Evolutionary conservation across 805 yeast genomes (phyloP), one percentile per base, ranked within the genome.

Genomic region (Pichia rugopelliculosa): DNA sequence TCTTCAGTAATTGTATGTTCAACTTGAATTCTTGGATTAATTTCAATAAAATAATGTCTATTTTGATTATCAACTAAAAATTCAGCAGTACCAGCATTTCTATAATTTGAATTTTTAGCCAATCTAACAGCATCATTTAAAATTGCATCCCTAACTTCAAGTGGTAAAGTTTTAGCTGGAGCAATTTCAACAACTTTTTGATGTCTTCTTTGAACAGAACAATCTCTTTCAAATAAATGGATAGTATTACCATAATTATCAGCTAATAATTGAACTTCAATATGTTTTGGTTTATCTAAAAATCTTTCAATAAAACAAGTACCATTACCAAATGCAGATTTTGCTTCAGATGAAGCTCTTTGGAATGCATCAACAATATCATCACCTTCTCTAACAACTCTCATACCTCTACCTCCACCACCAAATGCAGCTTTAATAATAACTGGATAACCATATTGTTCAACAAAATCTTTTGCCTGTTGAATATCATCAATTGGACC

Each of bases 371-470:
- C 97, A 41, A 65, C 83, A 50, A 91, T 79, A 66, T 83, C 87
- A 59, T 93, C 99, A 59, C 96, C 97, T 69, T 91, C 96, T 62
- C 95, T 77, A 40, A 91, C 99, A 44, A 91, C 99, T 73, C 99
- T 83, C 98, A 91, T 93, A 78, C 99, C 99, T 72, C 98, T 82
- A 64, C 99, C 99, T 76, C 99, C 99, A 72, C 99, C 99, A 67
- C 99, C 99, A 63, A 86, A 93, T 36, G 99, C 99, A 41, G 99
- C 99, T 71, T 91, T 91, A 71, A 91, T 89, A 69, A 91, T 91
- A 42, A 93, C 98, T 9, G 99, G 99, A 71, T 67, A 90, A 27
- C 99, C 99, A 67, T 91, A 77, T 69, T 88, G 62, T 40, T 71
- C 77, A 34, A 90, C 97, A 62, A 91, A 91, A 9, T 66, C 82